phyloP scores from a whole-genome alignment of 2,329 filamentous ascomycete species.

The Paecilomyces variotii region DNA sequence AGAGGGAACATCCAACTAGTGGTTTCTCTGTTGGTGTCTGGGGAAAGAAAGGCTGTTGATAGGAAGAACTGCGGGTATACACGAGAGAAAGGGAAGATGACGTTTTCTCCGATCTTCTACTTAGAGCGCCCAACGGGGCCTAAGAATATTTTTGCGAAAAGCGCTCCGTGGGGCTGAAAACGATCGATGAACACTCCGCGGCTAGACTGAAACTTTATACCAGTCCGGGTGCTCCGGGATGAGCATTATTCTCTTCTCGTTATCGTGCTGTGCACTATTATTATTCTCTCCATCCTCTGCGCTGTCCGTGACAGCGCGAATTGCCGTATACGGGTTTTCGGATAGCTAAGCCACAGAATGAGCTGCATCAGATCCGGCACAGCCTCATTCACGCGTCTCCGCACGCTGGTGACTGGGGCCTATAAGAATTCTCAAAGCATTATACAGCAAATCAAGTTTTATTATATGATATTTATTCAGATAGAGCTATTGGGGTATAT shows the following conservation, averaged over 20 bases:
- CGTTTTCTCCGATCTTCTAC: neutral
- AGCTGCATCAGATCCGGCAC: neutral
- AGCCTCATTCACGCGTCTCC: conserved; percentile 1
- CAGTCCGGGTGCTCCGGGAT: neutral
- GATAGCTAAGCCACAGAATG: neutral
- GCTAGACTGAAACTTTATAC: neutral
- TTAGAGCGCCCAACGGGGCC: neutral
- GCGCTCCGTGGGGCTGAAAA: neutral
- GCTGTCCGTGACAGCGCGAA: neutral
- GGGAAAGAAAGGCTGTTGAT: neutral
- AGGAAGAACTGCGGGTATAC: neutral
- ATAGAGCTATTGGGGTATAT: neutral
- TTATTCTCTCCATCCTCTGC: neutral
- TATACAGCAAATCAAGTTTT: neutral
- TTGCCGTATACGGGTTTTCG: neutral
- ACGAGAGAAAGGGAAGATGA: neutral
- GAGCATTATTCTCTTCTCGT: neutral
- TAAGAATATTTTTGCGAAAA: neutral
- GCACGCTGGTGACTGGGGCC: neutral
- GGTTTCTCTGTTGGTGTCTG: neutral
- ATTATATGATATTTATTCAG: neutral
- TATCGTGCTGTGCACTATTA: neutral
- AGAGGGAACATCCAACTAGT: neutral
- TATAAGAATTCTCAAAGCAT: too few relatives aligned
- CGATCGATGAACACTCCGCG: neutral